Conservation (phyloP, 495 filamentous ascomycete species). For the Tuber magnatum region DNA sequence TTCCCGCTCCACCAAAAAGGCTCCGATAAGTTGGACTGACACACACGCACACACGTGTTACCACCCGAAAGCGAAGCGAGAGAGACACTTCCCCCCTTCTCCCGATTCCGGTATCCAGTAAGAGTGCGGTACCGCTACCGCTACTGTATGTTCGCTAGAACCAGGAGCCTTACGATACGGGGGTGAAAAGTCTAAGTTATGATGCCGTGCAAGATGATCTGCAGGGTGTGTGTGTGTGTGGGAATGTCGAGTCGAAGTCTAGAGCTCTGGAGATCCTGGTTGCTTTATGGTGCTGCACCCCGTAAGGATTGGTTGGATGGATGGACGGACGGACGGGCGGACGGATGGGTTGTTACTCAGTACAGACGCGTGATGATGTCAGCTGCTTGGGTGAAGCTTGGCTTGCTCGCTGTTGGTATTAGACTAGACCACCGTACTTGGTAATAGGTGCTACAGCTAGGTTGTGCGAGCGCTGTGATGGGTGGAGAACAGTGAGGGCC, state of each 20-base stretch:
- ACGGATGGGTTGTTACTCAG: background rate
- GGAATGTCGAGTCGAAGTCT: background rate
- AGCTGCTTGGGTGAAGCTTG: background rate
- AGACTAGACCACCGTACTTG: too few relatives aligned
- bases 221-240: background rate
- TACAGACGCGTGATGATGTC: constrained; percentile 1
- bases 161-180: too few relatives aligned
- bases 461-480: background rate
- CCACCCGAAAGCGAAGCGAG: constrained; percentile 1
- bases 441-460: background rate
- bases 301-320: background rate
- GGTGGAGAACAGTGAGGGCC: background rate
- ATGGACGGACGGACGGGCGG: background rate
- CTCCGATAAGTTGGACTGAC: background rate
- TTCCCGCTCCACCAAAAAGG: too few relatives aligned
- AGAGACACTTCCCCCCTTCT: background rate
- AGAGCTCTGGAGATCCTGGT: background rate
- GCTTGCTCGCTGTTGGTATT: background rate
- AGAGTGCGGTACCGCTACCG: background rate
- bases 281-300: background rate
- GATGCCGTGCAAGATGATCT: too few relatives aligned
- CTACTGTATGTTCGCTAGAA: too few relatives aligned
- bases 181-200: too few relatives aligned
- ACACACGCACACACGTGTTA: constrained; percentile 3
- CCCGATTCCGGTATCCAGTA: background rate